phyloP scores from a whole-genome alignment of 371 early-diverging fungal genomes.

The Rozella allomycis region DNA sequence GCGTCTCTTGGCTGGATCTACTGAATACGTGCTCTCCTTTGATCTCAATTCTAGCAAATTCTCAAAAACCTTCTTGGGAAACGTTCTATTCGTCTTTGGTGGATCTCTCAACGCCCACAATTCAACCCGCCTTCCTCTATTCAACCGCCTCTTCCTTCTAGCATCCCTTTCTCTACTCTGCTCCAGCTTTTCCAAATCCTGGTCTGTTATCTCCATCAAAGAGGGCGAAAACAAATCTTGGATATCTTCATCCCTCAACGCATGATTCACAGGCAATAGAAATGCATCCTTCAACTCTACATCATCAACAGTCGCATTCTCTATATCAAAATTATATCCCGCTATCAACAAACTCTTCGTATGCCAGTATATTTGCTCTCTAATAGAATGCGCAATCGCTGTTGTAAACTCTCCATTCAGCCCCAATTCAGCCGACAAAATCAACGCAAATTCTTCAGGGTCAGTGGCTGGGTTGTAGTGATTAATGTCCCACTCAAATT shows the following conservation, averaged over 20 bases:
- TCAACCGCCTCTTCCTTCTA: constrained; percentile 15
- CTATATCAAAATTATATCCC: too few relatives aligned
- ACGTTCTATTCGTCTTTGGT: too few relatives aligned
- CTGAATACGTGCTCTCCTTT: constrained; percentile 1
- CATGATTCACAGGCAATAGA: constrained; percentile 32
- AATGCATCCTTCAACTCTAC: constrained; percentile 45
- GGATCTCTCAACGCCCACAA: too few relatives aligned
- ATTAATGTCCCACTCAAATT: constrained; percentile 84
- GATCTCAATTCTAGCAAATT: too few relatives aligned
- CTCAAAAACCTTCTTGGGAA: too few relatives aligned
- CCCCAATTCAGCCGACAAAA: constrained; percentile 58
- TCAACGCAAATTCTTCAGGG: constrained; percentile 70
- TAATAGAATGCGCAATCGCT: constrained; percentile 62
- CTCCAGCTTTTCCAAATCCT: constrained; percentile 52
- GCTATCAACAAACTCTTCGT: too few relatives aligned
- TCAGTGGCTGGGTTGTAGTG: constrained; percentile 17
- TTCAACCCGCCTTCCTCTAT: constrained; percentile 41
- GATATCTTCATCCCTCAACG: constrained; percentile 30
- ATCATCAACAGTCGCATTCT: constrained; percentile 38
- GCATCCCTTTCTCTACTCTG: constrained; percentile 58
- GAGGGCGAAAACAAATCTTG: constrained; percentile 54
- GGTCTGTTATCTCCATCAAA: constrained; percentile 51
- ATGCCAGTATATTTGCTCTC: constrained; percentile 70
- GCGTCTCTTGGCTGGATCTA: constrained; percentile 1
- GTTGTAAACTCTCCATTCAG: constrained; percentile 74